These are phyloP conservation scores for Colletotrichum lini DNA, from an alignment of 2,329 filamentous ascomycete genomes.

Conservation along the genomic window DNA sequence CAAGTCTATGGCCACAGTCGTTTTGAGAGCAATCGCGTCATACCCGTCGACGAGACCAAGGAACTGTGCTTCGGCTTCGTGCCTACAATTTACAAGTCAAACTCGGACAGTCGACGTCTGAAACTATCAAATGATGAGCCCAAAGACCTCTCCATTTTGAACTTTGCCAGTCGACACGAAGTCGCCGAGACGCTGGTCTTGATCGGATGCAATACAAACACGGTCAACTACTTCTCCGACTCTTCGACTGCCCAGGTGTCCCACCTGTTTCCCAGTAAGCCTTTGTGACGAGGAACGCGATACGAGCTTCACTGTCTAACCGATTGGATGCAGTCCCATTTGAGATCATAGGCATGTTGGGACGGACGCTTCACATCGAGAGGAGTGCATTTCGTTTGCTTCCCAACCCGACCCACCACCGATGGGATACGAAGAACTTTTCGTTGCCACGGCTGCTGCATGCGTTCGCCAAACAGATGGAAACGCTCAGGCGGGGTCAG, in stretches of 20 bases:
- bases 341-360: conserved; percentile 72
- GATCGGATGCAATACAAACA: conserved; percentile 68
- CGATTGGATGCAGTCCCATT: conserved; percentile 63
- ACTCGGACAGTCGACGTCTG: conserved; percentile 57
- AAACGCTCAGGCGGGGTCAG: background rate
- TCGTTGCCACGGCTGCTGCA: conserved; percentile 59
- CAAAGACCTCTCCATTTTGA: conserved; percentile 59
- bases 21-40: conserved; percentile 65
- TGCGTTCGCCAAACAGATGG: conserved; percentile 54
- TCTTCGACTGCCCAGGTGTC: conserved; percentile 56
- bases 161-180: conserved; percentile 65
- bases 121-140: conserved; percentile 57
- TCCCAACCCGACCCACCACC: conserved; percentile 69
- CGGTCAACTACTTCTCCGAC: conserved; percentile 60
- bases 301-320: background rate
- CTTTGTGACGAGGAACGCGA: background rate
- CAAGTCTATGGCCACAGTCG: conserved; percentile 63
- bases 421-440: conserved; percentile 67
- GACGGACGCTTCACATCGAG: conserved; percentile 63
- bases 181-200: conserved; percentile 66
- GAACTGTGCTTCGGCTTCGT: conserved; percentile 70
- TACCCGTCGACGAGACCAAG: conserved; percentile 68
- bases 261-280: conserved; percentile 66
- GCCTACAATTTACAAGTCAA: conserved; percentile 65
- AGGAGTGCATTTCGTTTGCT: conserved; percentile 67